Conservation (phyloP, 345 rosid genomes). For the Citrus australasica region DNA sequence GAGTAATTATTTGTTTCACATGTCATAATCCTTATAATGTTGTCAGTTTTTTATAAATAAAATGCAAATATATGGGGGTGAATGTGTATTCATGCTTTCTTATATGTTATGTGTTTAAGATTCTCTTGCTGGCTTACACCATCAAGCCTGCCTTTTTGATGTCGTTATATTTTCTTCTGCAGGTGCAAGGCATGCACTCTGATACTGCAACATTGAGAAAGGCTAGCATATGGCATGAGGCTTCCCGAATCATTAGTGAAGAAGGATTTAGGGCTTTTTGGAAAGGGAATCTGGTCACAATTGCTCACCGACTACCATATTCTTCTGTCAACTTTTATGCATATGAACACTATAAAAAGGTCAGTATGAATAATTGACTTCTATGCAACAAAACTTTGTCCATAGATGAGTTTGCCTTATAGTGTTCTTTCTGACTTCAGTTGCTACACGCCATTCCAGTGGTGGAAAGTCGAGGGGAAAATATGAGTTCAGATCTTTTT, state of each 20-base stretch:
- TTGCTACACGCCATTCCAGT: conserved; percentile 50
- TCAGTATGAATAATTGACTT: conserved; percentile 15
- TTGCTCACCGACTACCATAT: conserved; percentile 91
- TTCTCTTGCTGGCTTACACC: neutral
- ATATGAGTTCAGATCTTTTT: conserved; percentile 49
- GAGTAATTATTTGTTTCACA: neutral
- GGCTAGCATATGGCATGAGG: conserved; percentile 80
- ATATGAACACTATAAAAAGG: conserved; percentile 85
- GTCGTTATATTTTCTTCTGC: neutral
- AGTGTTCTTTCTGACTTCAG: conserved; percentile 36
- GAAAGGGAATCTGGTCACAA: conserved; percentile 96
- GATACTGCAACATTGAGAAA: conserved; percentile 58
- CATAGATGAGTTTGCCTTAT: neutral
- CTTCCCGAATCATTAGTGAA: conserved; percentile 70
- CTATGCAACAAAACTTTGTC: neutral
- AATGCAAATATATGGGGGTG: neutral
- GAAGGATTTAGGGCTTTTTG: conserved; percentile 94
- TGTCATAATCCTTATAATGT: neutral
- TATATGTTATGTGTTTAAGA: neutral
- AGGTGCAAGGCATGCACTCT: conserved; percentile 97
- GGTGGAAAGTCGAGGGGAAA: conserved; percentile 42
- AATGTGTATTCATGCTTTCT: neutral
- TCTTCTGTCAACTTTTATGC: conserved; percentile 87
- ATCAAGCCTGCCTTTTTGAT: conserved; percentile 6
- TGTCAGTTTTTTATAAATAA: neutral